Evolutionary conservation across 2,329 filamentous ascomycete species (phyloP).

Genomic region (Endoconidiophora polonica): DNA sequence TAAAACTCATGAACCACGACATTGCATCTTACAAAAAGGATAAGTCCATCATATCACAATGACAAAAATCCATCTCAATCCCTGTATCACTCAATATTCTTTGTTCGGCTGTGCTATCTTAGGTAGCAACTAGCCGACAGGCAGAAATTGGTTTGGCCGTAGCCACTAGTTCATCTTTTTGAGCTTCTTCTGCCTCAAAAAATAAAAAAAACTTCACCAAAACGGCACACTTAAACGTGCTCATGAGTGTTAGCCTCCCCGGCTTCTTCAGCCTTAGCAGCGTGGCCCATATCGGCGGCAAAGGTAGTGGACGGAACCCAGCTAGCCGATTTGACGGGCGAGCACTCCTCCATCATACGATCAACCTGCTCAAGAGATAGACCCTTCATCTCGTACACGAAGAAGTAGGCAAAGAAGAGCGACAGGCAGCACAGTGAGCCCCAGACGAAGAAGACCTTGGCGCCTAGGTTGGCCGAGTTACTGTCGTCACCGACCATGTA

Average conservation of each 20-base stretch:
- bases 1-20: too few relatives aligned
- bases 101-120: too few relatives aligned
- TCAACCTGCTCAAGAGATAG: constrained; percentile 66
- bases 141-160: not conserved
- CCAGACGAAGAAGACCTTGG: constrained; percentile 63
- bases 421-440: constrained; percentile 45
- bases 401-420: constrained; percentile 53
- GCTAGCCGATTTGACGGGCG: constrained; percentile 56
- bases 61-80: too few relatives aligned
- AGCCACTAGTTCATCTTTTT: not conserved
- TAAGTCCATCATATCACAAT: not conserved
- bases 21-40: too few relatives aligned
- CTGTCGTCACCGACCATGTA: constrained; percentile 46
- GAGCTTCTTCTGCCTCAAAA: not conserved
- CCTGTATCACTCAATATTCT: too few relatives aligned
- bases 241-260: constrained; percentile 1
- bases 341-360: constrained; percentile 78
- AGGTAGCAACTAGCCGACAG: too few relatives aligned
- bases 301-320: constrained; percentile 62
- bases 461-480: constrained; percentile 43
- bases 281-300: constrained; percentile 26
- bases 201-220: not conserved
- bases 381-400: constrained; percentile 60
- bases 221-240: not conserved
- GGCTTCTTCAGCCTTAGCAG: constrained; percentile 4